Base-by-base conservation (phyloP, 2,329 filamentous ascomycete genomes). In the Pyrenochaeta sp. region DNA sequence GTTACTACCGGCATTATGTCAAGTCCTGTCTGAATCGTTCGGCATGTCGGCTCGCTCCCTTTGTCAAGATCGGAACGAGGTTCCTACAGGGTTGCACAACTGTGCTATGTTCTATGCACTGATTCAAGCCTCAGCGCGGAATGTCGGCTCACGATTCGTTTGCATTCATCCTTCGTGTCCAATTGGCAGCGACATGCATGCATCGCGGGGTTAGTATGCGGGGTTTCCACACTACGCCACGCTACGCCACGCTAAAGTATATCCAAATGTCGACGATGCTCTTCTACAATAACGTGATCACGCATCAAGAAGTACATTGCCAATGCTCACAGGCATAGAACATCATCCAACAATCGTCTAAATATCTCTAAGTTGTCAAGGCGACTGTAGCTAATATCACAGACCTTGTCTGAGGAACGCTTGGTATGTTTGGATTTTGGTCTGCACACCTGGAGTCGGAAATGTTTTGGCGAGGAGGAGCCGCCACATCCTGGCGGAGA, bases 391-490 rank as follows among this genome's bases (percentile, higher is more conserved):
- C 7, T 42, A 15, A 30, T 30, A 12, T 29, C 14, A 35, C 23
- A 3, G 27, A 18, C 9, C 11, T 5, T 5, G 7, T 27, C 14
- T 29, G 40, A 30, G 17, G 40, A 30, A 15, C 11, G 14, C 40
- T 48, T 35, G 15, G 3, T 15, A 43, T 12, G 21, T 59, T 54
- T 54, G 7, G 15, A 29, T 21, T 51, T 40, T 56, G 57, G 56
- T 64, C 61, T 62, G 64, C 67, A 70, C 61, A 69, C 50, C 56
- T 54, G 45, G 52, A 55, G 29, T 56, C 66, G 65, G 67, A 58
- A 58, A 66, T 61, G 50, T 44, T 67, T 67, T 68, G 58, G 66
- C 67, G 58, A 64, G 53, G 50, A 27, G 30, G 40, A 58, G 51
- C 64, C 65, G 62, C 58, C n/a, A 42, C 29, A n/a, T 9, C 14